Evolutionary conservation across 2,329 filamentous ascomycete species (phyloP).

Genomic region (Claviceps capensis): DNA sequence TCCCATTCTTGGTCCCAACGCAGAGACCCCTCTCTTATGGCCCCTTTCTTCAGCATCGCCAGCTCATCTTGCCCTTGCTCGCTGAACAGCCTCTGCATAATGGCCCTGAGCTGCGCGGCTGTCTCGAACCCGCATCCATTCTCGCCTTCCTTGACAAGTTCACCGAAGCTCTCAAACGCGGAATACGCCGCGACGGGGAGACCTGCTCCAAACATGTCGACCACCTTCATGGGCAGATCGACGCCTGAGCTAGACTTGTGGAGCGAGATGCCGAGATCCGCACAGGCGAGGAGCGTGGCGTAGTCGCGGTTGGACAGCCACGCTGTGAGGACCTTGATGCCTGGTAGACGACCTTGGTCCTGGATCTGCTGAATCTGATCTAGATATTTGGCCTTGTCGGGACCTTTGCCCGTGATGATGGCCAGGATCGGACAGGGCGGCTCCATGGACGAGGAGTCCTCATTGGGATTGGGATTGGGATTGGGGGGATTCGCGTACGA

Average conservation of each 20-base stretch:
- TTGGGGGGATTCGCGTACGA: slow-evolving; percentile 45
- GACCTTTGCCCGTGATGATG: slow-evolving; percentile 90
- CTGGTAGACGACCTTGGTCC: slow-evolving; percentile 46
- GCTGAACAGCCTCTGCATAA: slow-evolving; percentile 51
- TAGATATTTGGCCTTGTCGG: slow-evolving; percentile 66
- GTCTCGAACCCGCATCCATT: slow-evolving; percentile 81
- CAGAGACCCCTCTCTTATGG: slow-evolving; percentile 56
- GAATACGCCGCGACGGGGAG: slow-evolving; percentile 81
- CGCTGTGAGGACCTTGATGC: slow-evolving; percentile 62
- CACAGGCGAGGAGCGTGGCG: slow-evolving; percentile 66
- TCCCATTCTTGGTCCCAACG: slow-evolving; percentile 95
- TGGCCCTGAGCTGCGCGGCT: slow-evolving; percentile 46
- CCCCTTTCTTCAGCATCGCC: slow-evolving; percentile 49
- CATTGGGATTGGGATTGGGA: slow-evolving; percentile 1
- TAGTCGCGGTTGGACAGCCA: slow-evolving; percentile 82
- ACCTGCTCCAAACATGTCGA: slow-evolving; percentile 96
- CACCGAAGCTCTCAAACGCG: slow-evolving; percentile 74
- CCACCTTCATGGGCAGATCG: slow-evolving; percentile 96
- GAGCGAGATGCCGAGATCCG: slow-evolving; percentile 80
- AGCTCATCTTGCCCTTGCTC: slow-evolving; percentile 39
- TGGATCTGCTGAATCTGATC: slow-evolving; percentile 48
- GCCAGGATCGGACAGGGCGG: slow-evolving; percentile 56
- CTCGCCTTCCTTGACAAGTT: slow-evolving; percentile 74
- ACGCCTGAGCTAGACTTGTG: slow-evolving; percentile 92
- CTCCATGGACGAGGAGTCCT: slow-evolving; percentile 24